A percentile compares a stretch with the other conserved stretches of the same genome.
These are phyloP conservation scores for Sanghuangporus weigelae DNA, from an alignment of 1,284 basidiomycete species.

Conservation along the genomic window DNA sequence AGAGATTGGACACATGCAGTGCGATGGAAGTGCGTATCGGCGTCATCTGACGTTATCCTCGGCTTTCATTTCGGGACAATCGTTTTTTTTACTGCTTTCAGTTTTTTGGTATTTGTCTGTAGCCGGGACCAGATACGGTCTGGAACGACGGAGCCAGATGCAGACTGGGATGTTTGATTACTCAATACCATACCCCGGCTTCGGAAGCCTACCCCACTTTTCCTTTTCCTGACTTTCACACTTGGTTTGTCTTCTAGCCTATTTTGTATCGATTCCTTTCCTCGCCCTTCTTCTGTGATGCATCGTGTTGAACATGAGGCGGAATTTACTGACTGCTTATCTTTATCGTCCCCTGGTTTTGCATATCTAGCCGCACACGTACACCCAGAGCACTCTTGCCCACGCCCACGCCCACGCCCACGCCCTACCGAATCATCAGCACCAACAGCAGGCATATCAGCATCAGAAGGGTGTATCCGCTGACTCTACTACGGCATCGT, in stretches of 20 bases:
- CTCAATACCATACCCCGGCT: no score
- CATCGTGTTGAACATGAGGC: constrained; percentile 14
- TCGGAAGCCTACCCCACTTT: background rate
- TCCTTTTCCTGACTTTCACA: background rate
- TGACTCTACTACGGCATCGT: background rate
- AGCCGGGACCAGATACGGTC: no score
- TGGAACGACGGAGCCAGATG: no score
- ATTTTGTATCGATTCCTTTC: background rate
- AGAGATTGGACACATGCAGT: background rate
- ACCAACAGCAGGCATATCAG: background rate
- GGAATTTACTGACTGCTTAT: background rate
- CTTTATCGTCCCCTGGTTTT: background rate
- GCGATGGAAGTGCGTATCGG: background rate
- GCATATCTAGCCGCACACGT: constrained; percentile 7
- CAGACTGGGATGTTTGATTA: no score
- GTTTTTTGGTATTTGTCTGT: no score
- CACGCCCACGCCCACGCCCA: background rate
- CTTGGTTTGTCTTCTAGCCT: background rate
- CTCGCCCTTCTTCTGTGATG: background rate
- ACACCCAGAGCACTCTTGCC: background rate
- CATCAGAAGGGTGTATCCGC: constrained; percentile 13
- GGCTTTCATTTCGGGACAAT: background rate
- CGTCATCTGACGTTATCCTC: background rate
- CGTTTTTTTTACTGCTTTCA: background rate
- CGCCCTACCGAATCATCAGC: background rate